These are phyloP conservation scores for Apiospora malaysiana DNA, from an alignment of 2,329 filamentous ascomycete genomes.

Conservation along the genomic window DNA sequence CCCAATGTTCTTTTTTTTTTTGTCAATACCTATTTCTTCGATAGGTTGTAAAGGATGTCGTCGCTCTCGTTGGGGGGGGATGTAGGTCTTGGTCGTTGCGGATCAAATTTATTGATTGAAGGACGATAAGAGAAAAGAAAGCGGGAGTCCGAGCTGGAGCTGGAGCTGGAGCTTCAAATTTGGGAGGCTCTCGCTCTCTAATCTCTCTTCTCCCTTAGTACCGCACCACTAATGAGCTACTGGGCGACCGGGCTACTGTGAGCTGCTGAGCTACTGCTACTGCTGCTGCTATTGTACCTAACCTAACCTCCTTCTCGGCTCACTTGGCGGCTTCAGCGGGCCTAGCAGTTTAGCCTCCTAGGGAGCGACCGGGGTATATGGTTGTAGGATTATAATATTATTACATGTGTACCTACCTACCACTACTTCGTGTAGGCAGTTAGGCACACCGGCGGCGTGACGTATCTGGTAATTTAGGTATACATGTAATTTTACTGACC, in stretches of 20 bases:
- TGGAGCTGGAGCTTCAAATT: slow-evolving; percentile 8
- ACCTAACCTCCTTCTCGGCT: slow-evolving; percentile 16
- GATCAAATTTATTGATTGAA: slow-evolving; percentile 21
- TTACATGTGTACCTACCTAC: no score
- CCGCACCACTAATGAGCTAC: not conserved
- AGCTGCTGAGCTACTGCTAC: not conserved
- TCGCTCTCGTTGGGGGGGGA: not conserved
- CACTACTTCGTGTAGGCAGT: no score
- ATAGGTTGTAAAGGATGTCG: not conserved
- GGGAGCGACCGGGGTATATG: not conserved
- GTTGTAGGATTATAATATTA: not conserved
- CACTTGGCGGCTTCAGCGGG: slow-evolving; percentile 14
- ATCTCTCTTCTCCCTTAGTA: not conserved
- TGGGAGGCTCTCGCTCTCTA: not conserved
- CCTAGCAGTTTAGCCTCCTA: slow-evolving; percentile 10
- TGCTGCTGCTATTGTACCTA: slow-evolving; percentile 4
- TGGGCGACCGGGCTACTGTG: not conserved
- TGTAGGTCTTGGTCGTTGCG: slow-evolving; percentile 2
- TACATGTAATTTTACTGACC: slow-evolving; percentile 9
- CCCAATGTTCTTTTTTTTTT: not conserved
- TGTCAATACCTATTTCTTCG: not conserved
- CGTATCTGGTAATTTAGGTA: slow-evolving; percentile 1
- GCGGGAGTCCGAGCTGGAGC: not conserved
- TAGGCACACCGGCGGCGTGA: slow-evolving; percentile 2
- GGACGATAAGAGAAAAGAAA: slow-evolving; percentile 13